Percentiles rank a stretch among this genome's conserved stretches.
Evolutionary conservation across 2,329 filamentous ascomycete species (phyloP).

Genomic region (Moelleriella libera): DNA sequence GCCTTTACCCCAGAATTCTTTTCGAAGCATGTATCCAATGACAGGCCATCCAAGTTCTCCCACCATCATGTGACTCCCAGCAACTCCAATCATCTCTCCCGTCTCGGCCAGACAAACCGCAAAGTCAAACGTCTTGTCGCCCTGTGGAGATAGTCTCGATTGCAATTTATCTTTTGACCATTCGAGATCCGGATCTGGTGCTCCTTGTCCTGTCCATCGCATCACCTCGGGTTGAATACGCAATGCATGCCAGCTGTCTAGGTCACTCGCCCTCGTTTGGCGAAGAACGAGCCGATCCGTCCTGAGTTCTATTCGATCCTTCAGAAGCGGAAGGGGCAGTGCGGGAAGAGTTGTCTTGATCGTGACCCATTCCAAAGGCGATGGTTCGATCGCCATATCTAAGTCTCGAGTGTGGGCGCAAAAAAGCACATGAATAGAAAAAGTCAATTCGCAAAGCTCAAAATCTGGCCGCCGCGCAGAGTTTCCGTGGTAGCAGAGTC

Average conservation of each 20-base stretch:
- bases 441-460: too few relatives aligned
- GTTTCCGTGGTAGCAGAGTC: too few relatives aligned
- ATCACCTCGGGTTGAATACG: slow-evolving; percentile 48
- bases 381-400: neutral
- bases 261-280: slow-evolving; percentile 33
- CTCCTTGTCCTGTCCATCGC: slow-evolving; percentile 35
- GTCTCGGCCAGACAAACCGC: slow-evolving; percentile 32
- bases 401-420: too few relatives aligned
- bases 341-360: slow-evolving; percentile 35
- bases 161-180: slow-evolving; percentile 27
- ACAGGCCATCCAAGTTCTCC: slow-evolving; percentile 38
- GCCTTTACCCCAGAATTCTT: slow-evolving; percentile 39
- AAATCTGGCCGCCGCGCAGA: too few relatives aligned
- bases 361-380: slow-evolving; percentile 17
- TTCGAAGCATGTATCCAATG: slow-evolving; percentile 42
- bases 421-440: too few relatives aligned
- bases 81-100: slow-evolving; percentile 36
- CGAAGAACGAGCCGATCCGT: slow-evolving; percentile 43
- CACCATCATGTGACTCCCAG: slow-evolving; percentile 24
- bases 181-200: slow-evolving; percentile 26
- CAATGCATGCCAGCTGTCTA: slow-evolving; percentile 33
- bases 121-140: slow-evolving; percentile 40
- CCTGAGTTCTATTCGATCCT: slow-evolving; percentile 21
- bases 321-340: slow-evolving; percentile 23
- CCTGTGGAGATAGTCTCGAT: slow-evolving; percentile 30